phyloP scores from a whole-genome alignment of 1,284 basidiomycete species.

The Coniophora puteana region DNA sequence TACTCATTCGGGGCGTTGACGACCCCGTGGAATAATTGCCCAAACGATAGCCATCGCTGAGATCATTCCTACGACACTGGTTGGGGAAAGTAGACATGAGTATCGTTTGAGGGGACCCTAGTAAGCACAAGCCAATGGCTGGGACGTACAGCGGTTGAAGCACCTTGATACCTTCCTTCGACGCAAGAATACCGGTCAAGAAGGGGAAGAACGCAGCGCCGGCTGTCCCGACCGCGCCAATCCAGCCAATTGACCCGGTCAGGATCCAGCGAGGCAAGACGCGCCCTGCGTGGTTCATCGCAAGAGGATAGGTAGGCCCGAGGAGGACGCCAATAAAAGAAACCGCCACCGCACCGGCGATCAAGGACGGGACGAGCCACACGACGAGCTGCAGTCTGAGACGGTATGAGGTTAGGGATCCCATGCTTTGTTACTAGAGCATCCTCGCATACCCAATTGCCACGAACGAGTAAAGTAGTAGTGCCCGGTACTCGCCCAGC shows the following conservation, averaged over 20 bases:
- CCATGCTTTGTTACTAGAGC: neutral
- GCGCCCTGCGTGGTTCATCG: slow-evolving; percentile 32
- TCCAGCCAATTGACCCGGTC: slow-evolving; percentile 14
- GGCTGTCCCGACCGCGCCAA: neutral
- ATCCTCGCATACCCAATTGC: slow-evolving; percentile 29
- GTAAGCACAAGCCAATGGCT: no score
- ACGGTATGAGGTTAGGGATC: slow-evolving; percentile 13
- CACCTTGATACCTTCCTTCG: neutral
- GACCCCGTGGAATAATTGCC: no score
- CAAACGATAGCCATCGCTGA: no score
- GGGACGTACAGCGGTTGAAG: slow-evolving; percentile 1
- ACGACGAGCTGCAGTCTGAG: slow-evolving; percentile 45
- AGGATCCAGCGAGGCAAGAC: slow-evolving; percentile 38
- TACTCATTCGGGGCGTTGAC: no score
- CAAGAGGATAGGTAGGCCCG: slow-evolving; percentile 41
- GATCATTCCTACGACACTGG: no score
- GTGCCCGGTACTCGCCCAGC: slow-evolving; percentile 36
- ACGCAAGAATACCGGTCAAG: neutral
- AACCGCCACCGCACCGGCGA: slow-evolving; percentile 43
- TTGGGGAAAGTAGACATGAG: no score
- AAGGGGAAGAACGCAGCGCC: neutral
- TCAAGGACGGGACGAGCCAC: slow-evolving; percentile 41
- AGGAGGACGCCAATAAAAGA: slow-evolving; percentile 34
- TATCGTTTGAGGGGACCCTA: no score
- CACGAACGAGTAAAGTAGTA: slow-evolving; percentile 33